phyloP scores from a whole-genome alignment of 768 basidiomycete genomes.

The Tricholoma hemisulphureum region DNA sequence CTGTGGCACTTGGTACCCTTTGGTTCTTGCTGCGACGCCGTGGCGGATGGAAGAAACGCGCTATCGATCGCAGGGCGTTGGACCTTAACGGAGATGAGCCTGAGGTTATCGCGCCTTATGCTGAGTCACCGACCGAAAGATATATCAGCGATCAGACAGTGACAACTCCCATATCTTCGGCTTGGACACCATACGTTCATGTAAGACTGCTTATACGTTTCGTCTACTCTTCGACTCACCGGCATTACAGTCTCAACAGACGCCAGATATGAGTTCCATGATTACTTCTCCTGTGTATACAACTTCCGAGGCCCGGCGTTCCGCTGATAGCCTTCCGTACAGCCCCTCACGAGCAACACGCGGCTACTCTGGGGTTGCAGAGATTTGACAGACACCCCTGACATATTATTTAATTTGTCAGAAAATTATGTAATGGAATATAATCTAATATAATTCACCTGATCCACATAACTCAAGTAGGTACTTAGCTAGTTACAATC shows the following conservation, averaged over 20 bases:
- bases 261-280: conserved; percentile 25
- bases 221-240: background rate
- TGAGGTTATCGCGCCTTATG: conserved; percentile 9
- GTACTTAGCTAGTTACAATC: too few relatives aligned
- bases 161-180: conserved; percentile 12
- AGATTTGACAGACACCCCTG: conserved; percentile 22
- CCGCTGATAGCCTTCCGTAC: conserved; percentile 30
- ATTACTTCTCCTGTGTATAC: conserved; percentile 30
- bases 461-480: too few relatives aligned
- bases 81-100: conserved; percentile 17
- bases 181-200: conserved; percentile 2
- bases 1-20: conserved; percentile 34
- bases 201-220: background rate
- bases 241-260: conserved; percentile 5
- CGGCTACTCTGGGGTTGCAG: conserved; percentile 32
- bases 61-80: background rate
- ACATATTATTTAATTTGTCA: too few relatives aligned
- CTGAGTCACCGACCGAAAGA: conserved; percentile 5
- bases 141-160: background rate
- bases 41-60: conserved; percentile 5
- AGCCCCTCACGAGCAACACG: conserved; percentile 18
- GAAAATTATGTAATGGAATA: too few relatives aligned
- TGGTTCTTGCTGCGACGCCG: conserved; percentile 36
- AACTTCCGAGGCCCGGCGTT: conserved; percentile 24
- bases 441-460: too few relatives aligned